Evolutionary conservation across 23 red algal species (phyloP), one percentile per base, ranked within the genome.

Genomic region (Agarophyton chilense): DNA sequence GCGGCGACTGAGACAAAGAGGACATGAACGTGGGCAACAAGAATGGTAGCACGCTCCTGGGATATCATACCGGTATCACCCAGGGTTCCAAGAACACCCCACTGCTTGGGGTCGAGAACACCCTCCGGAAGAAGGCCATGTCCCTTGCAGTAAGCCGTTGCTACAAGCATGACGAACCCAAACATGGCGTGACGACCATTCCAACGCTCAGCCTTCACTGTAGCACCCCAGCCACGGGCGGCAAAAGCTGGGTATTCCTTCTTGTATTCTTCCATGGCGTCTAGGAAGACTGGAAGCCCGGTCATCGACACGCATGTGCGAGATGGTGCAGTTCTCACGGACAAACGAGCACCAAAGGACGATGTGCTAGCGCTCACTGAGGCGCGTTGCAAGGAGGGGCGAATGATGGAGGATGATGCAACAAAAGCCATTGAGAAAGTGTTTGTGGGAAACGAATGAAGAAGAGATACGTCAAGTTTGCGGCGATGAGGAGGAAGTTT

Each of bases 241-340:
- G 90, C 95, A 75, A 98, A 98, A 19, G 41, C 28, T 21, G 95
- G 90, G 83, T 82, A 98, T 22, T 98, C 95, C 6, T 41, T 73
- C 47, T 94, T 94, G 83, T 91, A 98, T 18, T 98, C 95, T 13
- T 62, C 71, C 95, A 98, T 98, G 35, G 95, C 95, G n/a, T 98
- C 77, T 39, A 52, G 91, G 84, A 98, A 98, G 18, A 91, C 79
- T 12, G 72, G 46, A 17, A 91, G 79, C 40, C 75, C 76, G 43
- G 51, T 81, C 43, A 68, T 62, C 44, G 74, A 35, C 16, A 78
- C 72, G 17, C 61, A 32, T 42, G 78, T 24, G 46, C 71, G 67
- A 17, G 64, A 35, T 12, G 81, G 57, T 3, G 67, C 82, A 45
- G 72, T 13, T 33, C 60, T 66, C 53, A 45, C 19, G 21, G 88